Evolutionary conservation across 2,329 filamentous ascomycete species (phyloP).

Genomic region (Colletotrichum tropicicola): DNA sequence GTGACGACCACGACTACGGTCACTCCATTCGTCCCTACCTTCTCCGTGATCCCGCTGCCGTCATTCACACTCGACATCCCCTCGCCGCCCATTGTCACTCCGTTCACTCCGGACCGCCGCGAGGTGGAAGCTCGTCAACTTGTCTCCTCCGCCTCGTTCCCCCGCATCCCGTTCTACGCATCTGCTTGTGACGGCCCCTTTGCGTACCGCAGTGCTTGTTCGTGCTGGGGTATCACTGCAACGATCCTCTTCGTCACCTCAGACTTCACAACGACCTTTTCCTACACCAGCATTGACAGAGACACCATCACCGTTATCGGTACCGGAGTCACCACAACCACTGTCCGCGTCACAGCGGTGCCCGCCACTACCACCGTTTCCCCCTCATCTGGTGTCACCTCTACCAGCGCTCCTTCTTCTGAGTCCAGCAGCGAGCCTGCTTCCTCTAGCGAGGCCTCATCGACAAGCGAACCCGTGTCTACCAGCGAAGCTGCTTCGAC

Average conservation of each 20-base stretch:
- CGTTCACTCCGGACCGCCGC: not conserved
- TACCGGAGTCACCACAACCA: not conserved
- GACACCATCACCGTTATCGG: not conserved
- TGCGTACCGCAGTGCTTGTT: slow-evolving; percentile 37
- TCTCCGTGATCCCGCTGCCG: no score
- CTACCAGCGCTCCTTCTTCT: not conserved
- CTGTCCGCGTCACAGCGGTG: not conserved
- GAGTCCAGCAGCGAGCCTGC: not conserved
- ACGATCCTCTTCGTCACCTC: slow-evolving; percentile 13
- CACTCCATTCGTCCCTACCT: not conserved
- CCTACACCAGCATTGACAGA: not conserved
- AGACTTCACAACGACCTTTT: not conserved
- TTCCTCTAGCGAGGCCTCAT: no score
- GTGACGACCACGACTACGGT: slow-evolving; percentile 3
- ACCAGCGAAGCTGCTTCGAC: no score
- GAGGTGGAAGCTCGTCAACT: not conserved
- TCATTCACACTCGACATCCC: not conserved
- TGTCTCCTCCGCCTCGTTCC: not conserved
- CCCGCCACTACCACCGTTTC: not conserved
- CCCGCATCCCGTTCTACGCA: slow-evolving; percentile 35
- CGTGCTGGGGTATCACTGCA: slow-evolving; percentile 36
- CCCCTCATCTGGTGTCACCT: not conserved
- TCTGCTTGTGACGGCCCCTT: slow-evolving; percentile 32
- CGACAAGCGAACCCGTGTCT: not conserved
- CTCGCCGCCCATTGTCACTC: not conserved